phyloP scores from a whole-genome alignment of 2,329 filamentous ascomycete species.

The Colletotrichum chlorophyti region DNA sequence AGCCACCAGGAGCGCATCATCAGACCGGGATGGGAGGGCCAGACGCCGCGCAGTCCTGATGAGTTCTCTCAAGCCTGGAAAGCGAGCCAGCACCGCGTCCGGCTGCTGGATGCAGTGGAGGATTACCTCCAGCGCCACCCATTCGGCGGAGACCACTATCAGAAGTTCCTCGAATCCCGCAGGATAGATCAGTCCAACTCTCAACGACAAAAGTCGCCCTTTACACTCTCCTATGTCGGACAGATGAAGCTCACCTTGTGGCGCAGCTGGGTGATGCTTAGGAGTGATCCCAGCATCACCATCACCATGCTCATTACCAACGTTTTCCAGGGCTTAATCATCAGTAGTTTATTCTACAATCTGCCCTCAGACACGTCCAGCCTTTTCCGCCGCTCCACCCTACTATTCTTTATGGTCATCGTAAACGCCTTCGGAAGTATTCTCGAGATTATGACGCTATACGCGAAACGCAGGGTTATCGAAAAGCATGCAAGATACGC shows the following conservation, averaged over 20 bases:
- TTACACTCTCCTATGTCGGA: slow-evolving; percentile 53
- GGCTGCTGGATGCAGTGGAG: slow-evolving; percentile 38
- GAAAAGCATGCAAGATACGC: slow-evolving; percentile 48
- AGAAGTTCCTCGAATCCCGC: slow-evolving; percentile 16
- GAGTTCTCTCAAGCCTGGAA: slow-evolving; percentile 38
- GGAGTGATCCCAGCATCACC: slow-evolving; percentile 46
- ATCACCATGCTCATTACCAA: slow-evolving; percentile 49
- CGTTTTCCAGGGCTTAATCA: slow-evolving; percentile 56
- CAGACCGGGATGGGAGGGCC: slow-evolving; percentile 34
- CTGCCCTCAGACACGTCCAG: slow-evolving; percentile 47
- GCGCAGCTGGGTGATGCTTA: slow-evolving; percentile 47
- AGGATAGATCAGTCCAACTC: slow-evolving; percentile 34
- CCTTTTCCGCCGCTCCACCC: slow-evolving; percentile 53
- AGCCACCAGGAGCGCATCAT: slow-evolving; percentile 36
- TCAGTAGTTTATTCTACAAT: slow-evolving; percentile 59
- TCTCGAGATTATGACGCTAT: slow-evolving; percentile 46
- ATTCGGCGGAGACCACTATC: slow-evolving; percentile 17
- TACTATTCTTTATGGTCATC: slow-evolving; percentile 61
- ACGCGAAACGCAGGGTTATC: slow-evolving; percentile 44
- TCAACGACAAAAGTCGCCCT: slow-evolving; percentile 54
- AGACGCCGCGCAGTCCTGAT: slow-evolving; percentile 39
- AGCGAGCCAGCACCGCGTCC: slow-evolving; percentile 34
- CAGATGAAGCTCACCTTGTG: slow-evolving; percentile 51
- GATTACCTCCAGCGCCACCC: slow-evolving; percentile 31
- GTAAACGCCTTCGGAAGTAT: slow-evolving; percentile 54